Conservation (phyloP, 2,329 filamentous ascomycete species). For the Ophiobolus disseminans region DNA sequence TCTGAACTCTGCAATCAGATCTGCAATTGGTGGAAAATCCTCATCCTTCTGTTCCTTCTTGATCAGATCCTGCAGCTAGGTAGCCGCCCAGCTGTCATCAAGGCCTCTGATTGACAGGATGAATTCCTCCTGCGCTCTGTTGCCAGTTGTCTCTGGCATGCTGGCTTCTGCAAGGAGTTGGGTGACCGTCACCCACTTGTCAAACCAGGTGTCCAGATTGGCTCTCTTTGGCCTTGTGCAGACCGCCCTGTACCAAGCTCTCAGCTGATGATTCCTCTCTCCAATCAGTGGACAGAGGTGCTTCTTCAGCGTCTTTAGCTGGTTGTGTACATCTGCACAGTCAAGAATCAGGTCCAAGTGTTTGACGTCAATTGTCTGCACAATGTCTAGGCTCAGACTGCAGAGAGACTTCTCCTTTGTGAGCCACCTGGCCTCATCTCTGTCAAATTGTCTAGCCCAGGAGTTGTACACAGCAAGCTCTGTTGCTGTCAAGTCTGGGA, state of each 20-base stretch:
- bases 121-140: background rate
- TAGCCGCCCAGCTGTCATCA: constrained; percentile 4
- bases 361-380: background rate
- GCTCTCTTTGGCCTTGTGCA: background rate
- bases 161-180: background rate
- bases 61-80: constrained; percentile 2
- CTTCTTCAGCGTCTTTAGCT: constrained; percentile 2
- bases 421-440: background rate
- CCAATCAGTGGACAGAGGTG: background rate
- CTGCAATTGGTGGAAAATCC: background rate
- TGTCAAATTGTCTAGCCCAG: background rate
- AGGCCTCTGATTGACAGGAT: constrained; percentile 3
- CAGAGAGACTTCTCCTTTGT: background rate
- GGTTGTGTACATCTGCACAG: background rate
- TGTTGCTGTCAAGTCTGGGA: background rate
- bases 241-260: background rate
- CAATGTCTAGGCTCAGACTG: constrained; percentile 1
- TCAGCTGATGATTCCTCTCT: background rate
- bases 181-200: background rate
- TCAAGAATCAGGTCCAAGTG: background rate
- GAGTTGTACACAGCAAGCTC: background rate
- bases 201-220: background rate
- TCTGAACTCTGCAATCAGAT: background rate
- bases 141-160: background rate
- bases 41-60: constrained; percentile 2